Conservation (phyloP, 495 filamentous ascomycete species). For the Parathielavia hyrcaniae region DNA sequence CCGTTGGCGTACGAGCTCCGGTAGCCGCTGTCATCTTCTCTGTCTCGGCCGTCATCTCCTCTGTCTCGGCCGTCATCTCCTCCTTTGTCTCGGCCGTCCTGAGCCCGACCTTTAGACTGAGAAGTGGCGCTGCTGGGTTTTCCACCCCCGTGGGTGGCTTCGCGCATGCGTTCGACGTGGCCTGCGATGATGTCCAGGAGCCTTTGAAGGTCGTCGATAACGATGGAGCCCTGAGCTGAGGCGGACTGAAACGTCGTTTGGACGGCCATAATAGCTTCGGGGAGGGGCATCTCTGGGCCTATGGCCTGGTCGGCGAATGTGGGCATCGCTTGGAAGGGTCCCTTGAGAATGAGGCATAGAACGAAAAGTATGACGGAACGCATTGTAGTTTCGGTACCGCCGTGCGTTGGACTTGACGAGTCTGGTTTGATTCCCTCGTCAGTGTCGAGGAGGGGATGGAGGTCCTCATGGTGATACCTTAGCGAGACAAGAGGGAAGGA, state of each 20-base stretch:
- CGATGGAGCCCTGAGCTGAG: background rate
- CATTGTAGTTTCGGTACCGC: too few species aligned
- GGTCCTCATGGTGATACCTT: too few species aligned
- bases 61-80: too few species aligned
- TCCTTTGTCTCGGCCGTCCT: background rate
- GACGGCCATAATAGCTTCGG: background rate
- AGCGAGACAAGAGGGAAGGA: too few species aligned
- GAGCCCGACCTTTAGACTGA: background rate
- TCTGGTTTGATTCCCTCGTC: too few species aligned
- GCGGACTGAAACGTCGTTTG: background rate
- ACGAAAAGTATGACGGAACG: too few species aligned
- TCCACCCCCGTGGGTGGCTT: background rate
- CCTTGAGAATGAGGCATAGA: too few species aligned
- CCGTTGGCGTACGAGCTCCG: background rate
- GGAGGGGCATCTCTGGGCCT: background rate
- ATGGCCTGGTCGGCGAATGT: background rate
- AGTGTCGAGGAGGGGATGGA: too few species aligned
- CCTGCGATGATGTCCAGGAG: conserved; percentile 9
- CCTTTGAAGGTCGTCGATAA: conserved; percentile 3
- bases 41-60: too few species aligned
- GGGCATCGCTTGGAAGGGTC: too few species aligned
- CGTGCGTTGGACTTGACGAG: too few species aligned
- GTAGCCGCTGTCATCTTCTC: background rate
- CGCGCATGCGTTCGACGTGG: conserved; percentile 6
- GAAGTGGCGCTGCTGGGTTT: background rate